phyloP scores from a whole-genome alignment of 1,284 basidiomycete genomes.

The Vanrija humicola region DNA sequence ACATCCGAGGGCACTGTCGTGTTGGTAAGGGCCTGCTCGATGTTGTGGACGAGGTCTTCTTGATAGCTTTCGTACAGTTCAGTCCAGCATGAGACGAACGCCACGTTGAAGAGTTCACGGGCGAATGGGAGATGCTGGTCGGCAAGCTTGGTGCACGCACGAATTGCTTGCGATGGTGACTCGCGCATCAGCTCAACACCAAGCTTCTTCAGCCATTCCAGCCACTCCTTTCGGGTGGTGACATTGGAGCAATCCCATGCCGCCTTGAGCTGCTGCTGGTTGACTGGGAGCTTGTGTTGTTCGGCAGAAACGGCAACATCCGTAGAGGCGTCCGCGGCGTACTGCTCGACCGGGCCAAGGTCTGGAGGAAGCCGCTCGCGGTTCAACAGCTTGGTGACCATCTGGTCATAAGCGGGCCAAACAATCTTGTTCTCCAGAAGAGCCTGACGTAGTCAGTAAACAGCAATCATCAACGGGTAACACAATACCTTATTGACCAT shows the following conservation, averaged over 20 bases:
- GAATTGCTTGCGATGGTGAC: conserved; percentile 92
- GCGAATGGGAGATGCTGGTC: conserved; percentile 89
- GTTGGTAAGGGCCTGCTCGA: conserved; percentile 82
- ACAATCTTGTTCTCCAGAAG: conserved; percentile 72
- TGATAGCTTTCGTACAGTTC: conserved; percentile 96
- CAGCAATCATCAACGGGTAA: conserved; percentile 12
- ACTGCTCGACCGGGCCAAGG: conserved; percentile 51
- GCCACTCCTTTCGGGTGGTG: conserved; percentile 83
- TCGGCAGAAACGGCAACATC: conserved; percentile 54
- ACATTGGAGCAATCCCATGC: conserved; percentile 91
- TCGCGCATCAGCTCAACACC: conserved; percentile 98
- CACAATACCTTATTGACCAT: conserved; percentile 82
- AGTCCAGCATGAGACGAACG: conserved; percentile 96
- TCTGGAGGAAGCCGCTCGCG: conserved; percentile 81
- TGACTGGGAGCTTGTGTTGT: conserved; percentile 84
- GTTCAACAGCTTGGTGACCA: conserved; percentile 84
- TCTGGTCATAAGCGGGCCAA: conserved; percentile 82
- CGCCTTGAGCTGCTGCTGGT: conserved; percentile 95
- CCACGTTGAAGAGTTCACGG: conserved; percentile 94
- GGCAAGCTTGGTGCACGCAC: conserved; percentile 91
- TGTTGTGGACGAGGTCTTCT: conserved; percentile 87
- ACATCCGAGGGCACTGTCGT: conserved; percentile 79
- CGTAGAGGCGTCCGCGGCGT: conserved; percentile 27
- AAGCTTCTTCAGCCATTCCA: conserved; percentile 90
- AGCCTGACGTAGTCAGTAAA: conserved; percentile 54